Conservation (phyloP, 2,329 filamentous ascomycete genomes). For the Fonsecaea nubica region DNA sequence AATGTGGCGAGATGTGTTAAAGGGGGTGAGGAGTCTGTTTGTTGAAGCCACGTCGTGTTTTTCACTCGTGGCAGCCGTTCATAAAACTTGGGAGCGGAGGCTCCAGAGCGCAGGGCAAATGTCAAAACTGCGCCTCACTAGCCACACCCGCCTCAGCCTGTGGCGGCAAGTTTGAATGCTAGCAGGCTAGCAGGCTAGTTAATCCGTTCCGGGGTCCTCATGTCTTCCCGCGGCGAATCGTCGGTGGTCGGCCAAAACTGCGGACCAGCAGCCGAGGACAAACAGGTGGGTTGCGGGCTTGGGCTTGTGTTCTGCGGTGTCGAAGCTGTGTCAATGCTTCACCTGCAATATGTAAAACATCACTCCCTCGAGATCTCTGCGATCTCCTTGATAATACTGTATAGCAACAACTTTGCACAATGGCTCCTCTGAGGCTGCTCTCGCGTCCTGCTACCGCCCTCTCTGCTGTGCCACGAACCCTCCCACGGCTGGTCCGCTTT, state of each 20-base stretch:
- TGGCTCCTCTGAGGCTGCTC: constrained; percentile 30
- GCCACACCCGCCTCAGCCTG: background rate
- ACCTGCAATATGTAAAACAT: constrained; percentile 6
- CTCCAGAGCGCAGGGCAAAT: constrained; percentile 12
- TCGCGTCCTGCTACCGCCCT: constrained; percentile 58
- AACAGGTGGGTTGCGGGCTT: background rate
- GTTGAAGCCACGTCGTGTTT: constrained; percentile 37
- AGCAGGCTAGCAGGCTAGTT: background rate
- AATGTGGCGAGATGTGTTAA: constrained; percentile 12
- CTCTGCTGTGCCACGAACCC: constrained; percentile 63
- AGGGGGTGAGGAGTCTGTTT: constrained; percentile 11
- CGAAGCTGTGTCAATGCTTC: constrained; percentile 3
- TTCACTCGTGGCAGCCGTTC: constrained; percentile 17
- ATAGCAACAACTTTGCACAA: constrained; percentile 4
- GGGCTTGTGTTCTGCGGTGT: constrained; percentile 3
- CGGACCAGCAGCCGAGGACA: constrained; percentile 26
- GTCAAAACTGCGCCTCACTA: constrained; percentile 6
- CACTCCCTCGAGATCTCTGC: constrained; percentile 3
- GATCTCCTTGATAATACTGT: background rate
- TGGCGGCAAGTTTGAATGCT: no score
- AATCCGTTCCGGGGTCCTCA: constrained; percentile 1
- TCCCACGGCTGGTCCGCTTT: constrained; percentile 63
- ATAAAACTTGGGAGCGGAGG: constrained; percentile 14
- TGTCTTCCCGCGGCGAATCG: constrained; percentile 18
- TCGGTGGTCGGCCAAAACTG: constrained; percentile 27